A percentile compares a stretch with the other conserved stretches of the same genome.
Evolutionary conservation across 139 green algal species (phyloP).

Genomic region (Micractinium sp.): DNA sequence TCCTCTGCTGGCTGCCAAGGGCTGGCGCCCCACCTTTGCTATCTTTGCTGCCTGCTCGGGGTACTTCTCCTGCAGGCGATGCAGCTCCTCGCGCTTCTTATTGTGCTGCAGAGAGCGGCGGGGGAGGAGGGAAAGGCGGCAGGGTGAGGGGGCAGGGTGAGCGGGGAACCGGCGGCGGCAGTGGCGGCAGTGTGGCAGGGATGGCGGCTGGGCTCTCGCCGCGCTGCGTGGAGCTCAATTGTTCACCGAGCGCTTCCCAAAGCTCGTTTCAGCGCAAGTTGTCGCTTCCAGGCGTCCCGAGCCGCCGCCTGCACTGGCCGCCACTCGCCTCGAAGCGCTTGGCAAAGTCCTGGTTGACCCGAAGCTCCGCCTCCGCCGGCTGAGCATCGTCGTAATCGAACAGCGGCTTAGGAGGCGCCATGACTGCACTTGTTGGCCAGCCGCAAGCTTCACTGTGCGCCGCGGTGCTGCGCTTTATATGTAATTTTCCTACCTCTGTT

Average conservation of each 20-base stretch:
- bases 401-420: conserved; percentile 45
- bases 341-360: conserved; percentile 78
- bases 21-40: not conserved
- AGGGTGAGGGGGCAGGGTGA: not conserved
- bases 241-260: too few relatives aligned
- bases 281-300: too few relatives aligned
- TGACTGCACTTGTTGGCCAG: not conserved
- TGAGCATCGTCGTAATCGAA: conserved; percentile 67
- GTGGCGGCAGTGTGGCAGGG: not conserved
- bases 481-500: not conserved
- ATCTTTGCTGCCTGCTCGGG: conserved; percentile 70
- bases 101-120: conserved; percentile 76
- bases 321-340: conserved; percentile 74
- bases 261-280: too few relatives aligned
- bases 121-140: not conserved
- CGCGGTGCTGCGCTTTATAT: not conserved
- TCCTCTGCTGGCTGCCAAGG: not conserved
- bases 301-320: too few relatives aligned
- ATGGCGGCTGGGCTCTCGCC: not conserved
- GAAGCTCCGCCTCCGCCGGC: conserved; percentile 30
- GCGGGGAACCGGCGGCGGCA: not conserved
- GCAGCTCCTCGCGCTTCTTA: conserved; percentile 82
- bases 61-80: conserved; percentile 82
- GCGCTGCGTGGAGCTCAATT: not conserved
- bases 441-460: not conserved